A percentile compares a stretch with the other conserved stretches of the same genome.
These are phyloP conservation scores for Leptodontidium sp. DNA, from an alignment of 2,329 filamentous ascomycete species.

Conservation along the genomic window DNA sequence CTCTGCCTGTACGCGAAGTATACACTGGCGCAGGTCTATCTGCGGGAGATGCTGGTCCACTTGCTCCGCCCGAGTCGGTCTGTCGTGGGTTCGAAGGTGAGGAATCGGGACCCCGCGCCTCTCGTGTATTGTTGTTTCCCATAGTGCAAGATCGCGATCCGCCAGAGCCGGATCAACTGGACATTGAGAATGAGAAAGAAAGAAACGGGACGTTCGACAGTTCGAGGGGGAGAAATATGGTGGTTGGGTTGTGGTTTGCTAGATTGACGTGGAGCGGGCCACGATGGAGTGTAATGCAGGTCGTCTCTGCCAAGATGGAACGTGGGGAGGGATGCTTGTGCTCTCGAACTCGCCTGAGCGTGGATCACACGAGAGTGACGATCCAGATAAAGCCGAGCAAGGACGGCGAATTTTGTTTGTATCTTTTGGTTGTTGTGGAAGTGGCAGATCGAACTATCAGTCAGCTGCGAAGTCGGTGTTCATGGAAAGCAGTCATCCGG, in stretches of 20 bases:
- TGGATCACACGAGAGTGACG: slow-evolving; percentile 9
- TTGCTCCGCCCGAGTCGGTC: slow-evolving; percentile 34
- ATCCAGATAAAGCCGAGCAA: not conserved
- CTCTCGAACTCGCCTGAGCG: not conserved
- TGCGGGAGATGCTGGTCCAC: slow-evolving; percentile 39
- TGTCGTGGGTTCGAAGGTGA: slow-evolving; percentile 32
- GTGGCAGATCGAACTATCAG: slow-evolving; percentile 22
- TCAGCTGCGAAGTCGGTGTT: slow-evolving; percentile 32
- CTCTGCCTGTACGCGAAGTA: slow-evolving; percentile 40
- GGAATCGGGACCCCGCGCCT: slow-evolving; percentile 43
- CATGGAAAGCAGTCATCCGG: slow-evolving; percentile 40
- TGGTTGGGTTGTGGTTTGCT: slow-evolving; percentile 16
- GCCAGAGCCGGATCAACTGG: slow-evolving; percentile 39
- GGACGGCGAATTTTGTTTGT: not conserved
- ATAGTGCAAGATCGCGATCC: slow-evolving; percentile 43
- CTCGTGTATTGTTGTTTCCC: slow-evolving; percentile 45
- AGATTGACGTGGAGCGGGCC: slow-evolving; percentile 36
- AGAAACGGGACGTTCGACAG: slow-evolving; percentile 19
- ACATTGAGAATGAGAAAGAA: slow-evolving; percentile 36
- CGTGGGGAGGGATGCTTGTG: slow-evolving; percentile 37
- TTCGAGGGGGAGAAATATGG: slow-evolving; percentile 10
- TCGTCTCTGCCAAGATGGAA: slow-evolving; percentile 36
- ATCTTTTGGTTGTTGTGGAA: slow-evolving; percentile 1
- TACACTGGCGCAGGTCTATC: slow-evolving; percentile 38
- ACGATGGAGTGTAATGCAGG: slow-evolving; percentile 34